These are phyloP conservation scores for Eleusine coracana DNA, from an alignment of 176 grass and related monocot species.

Conservation along the genomic window DNA sequence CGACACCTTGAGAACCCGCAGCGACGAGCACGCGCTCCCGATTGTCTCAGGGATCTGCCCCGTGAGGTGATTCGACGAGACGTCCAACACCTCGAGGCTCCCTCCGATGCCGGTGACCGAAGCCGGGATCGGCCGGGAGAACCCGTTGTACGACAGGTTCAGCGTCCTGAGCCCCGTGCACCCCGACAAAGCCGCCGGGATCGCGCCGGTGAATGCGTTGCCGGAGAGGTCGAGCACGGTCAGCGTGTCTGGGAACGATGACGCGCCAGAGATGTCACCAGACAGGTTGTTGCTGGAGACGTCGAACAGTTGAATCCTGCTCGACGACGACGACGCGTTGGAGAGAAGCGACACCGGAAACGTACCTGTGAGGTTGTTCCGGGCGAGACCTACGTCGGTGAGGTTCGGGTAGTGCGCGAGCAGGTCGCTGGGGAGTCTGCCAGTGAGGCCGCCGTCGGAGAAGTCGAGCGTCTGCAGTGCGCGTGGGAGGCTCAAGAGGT, in stretches of 20 bases:
- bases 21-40: constrained; percentile 60
- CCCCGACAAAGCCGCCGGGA: constrained; percentile 61
- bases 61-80: constrained; percentile 68
- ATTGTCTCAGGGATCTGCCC: constrained; percentile 55
- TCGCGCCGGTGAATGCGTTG: constrained; percentile 56
- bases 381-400: constrained; percentile 52
- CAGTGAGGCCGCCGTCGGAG: constrained; percentile 60
- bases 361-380: constrained; percentile 77
- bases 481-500: constrained; percentile 49
- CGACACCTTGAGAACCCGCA: constrained; percentile 55
- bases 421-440: constrained; percentile 52
- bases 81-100: constrained; percentile 65
- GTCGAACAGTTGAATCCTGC: constrained; percentile 59
- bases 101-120: constrained; percentile 13
- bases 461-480: constrained; percentile 63
- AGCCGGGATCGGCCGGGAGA: constrained; percentile 58
- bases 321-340: background rate
- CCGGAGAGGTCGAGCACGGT: constrained; percentile 70
- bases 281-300: constrained; percentile 87
- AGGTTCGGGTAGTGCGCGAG: constrained; percentile 61
- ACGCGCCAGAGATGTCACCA: constrained; percentile 44
- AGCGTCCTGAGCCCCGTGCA: constrained; percentile 59
- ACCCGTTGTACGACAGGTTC: constrained; percentile 77
- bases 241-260: constrained; percentile 44
- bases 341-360: constrained; percentile 46